Conservation (phyloP, 768 basidiomycete genomes). For the Cystobasidium tubakii region DNA sequence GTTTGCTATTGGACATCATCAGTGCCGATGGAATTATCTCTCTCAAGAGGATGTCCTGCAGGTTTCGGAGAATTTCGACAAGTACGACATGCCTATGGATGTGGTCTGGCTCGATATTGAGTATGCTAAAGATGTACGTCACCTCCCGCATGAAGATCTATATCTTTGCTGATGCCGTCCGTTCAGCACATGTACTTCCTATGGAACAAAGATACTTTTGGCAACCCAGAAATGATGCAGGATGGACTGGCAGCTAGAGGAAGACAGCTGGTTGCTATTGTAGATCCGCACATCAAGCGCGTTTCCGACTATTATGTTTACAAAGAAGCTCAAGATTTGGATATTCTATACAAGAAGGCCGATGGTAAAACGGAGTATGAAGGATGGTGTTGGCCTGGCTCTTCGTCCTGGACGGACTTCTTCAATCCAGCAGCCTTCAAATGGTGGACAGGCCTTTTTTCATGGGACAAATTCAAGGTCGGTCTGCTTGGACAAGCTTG, state of each 20-base stretch:
- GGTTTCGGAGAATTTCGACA: slow-evolving; percentile 82
- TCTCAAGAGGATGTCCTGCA: slow-evolving; percentile 77
- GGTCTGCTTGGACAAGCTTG: slow-evolving; percentile 34
- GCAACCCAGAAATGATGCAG: slow-evolving; percentile 88
- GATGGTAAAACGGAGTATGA: slow-evolving; percentile 76
- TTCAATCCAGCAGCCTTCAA: slow-evolving; percentile 71
- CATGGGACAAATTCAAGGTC: slow-evolving; percentile 55
- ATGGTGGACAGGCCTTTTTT: slow-evolving; percentile 85
- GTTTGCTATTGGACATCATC: slow-evolving; percentile 90
- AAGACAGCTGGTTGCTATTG: slow-evolving; percentile 93
- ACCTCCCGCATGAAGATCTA: neutral
- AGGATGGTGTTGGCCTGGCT: slow-evolving; percentile 98
- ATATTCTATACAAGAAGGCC: slow-evolving; percentile 71
- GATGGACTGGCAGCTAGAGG: slow-evolving; percentile 76
- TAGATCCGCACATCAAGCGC: slow-evolving; percentile 94
- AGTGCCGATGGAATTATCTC: slow-evolving; percentile 97
- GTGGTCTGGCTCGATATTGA: slow-evolving; percentile 98
- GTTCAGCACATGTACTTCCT: slow-evolving; percentile 81
- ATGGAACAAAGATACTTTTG: slow-evolving; percentile 88
- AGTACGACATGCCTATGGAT: slow-evolving; percentile 89
- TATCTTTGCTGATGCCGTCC: neutral
- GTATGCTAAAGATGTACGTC: slow-evolving; percentile 65
- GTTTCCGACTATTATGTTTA: slow-evolving; percentile 72
- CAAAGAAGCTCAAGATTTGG: slow-evolving; percentile 73
- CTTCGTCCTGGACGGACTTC: slow-evolving; percentile 93